Conservation (phyloP, 495 filamentous ascomycete species). For the Podospora pseudopauciseta region DNA sequence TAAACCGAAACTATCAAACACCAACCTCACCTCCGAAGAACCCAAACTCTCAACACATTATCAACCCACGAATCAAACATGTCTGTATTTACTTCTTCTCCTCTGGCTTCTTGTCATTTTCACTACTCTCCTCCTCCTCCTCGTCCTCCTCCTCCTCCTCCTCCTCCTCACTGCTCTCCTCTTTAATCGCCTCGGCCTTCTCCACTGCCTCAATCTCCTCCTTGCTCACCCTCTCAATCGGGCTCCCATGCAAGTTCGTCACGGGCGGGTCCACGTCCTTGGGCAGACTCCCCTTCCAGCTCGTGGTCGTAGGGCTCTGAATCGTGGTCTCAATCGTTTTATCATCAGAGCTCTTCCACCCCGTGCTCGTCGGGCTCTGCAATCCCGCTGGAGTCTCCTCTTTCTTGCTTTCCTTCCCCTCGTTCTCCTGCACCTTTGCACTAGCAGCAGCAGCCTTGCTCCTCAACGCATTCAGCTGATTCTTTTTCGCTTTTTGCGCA, state of each 20-base stretch:
- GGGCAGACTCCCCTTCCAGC: slow-evolving; percentile 37
- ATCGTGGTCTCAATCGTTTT: slow-evolving; percentile 23
- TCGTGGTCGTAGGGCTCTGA: slow-evolving; percentile 45
- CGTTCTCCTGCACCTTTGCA: slow-evolving; percentile 1
- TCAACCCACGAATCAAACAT: background rate
- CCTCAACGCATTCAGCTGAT: slow-evolving; percentile 41
- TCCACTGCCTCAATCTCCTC: slow-evolving; percentile 42
- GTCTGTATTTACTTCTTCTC: background rate
- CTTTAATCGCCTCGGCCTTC: slow-evolving; percentile 37
- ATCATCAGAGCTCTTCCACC: slow-evolving; percentile 28
- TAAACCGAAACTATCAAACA: no score
- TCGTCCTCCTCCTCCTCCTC: no score
- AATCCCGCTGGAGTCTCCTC: slow-evolving; percentile 18
- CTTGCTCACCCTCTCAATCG: slow-evolving; percentile 26
- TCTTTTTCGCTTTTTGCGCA: slow-evolving; percentile 58
- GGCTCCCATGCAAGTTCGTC: slow-evolving; percentile 32
- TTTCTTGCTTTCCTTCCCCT: background rate
- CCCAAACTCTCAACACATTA: background rate
- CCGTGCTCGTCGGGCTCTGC: slow-evolving; percentile 38
- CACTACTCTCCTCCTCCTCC: background rate
- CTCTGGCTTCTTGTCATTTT: background rate
- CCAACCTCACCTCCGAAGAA: no score
- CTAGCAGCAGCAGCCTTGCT: slow-evolving; percentile 25
- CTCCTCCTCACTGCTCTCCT: slow-evolving; percentile 24
- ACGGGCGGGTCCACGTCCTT: slow-evolving; percentile 35